Evolutionary conservation across 73 alveolate species (phyloP).

Genomic region (Symbiodinium natans): DNA sequence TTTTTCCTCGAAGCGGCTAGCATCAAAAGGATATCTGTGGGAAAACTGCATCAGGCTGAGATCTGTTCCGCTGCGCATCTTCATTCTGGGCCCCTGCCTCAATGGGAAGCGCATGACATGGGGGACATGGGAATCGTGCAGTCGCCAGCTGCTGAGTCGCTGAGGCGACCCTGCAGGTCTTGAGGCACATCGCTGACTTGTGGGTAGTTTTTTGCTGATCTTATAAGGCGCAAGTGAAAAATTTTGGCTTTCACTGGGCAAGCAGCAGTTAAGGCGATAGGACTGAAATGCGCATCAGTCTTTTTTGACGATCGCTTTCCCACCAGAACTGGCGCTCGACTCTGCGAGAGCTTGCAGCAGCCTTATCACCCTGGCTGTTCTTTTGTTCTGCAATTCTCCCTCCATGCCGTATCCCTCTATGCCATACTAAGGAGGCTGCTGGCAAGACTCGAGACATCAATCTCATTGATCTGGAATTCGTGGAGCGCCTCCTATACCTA

Average conservation of each 20-base stretch:
- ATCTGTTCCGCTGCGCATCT: slow-evolving; percentile 54
- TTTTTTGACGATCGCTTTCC: not conserved
- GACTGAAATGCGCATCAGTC: too few species aligned
- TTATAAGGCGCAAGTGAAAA: too few species aligned
- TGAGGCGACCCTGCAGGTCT: slow-evolving; percentile 55
- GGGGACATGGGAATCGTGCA: not conserved
- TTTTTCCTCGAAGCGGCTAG: not conserved
- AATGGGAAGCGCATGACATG: not conserved
- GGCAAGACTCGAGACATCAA: not conserved
- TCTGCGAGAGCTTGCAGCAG: not conserved
- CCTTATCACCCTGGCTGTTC: not conserved
- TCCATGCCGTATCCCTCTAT: too few species aligned
- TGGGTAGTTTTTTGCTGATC: too few species aligned
- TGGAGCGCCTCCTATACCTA: not conserved
- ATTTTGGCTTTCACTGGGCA: not conserved
- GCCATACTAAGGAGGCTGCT: not conserved
- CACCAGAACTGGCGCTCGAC: not conserved
- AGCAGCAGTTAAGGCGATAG: not conserved
- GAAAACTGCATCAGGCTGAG: slow-evolving; percentile 11
- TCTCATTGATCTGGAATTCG: not conserved
- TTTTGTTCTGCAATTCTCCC: too few species aligned
- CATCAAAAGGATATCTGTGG: not conserved
- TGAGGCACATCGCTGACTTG: slow-evolving; percentile 17
- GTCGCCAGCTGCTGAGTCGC: too few species aligned
- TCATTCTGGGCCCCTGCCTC: slow-evolving; percentile 28